Percentiles rank a stretch among this genome's conserved stretches.
Conservation (phyloP, 495 filamentous ascomycete genomes). For the Penicillium daleae region DNA sequence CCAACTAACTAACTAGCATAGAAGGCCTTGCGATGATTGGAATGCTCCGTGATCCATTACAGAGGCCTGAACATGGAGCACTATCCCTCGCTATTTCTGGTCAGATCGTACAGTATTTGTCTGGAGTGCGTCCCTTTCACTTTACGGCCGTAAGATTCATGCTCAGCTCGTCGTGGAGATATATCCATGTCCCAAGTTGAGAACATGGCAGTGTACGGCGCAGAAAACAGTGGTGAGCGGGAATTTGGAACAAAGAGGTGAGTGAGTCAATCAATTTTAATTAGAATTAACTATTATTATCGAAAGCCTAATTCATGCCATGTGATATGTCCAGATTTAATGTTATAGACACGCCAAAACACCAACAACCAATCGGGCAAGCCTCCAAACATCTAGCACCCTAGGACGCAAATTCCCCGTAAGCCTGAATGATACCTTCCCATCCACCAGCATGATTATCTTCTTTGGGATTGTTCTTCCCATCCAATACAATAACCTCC, state of each 20-base stretch:
- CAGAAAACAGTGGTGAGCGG: neutral
- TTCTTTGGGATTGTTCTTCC: constrained; percentile 37
- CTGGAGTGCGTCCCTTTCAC: no score
- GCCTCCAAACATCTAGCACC: neutral
- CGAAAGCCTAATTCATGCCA: constrained; percentile 6
- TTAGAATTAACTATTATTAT: neutral
- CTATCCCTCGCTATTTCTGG: no score
- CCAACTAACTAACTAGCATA: constrained; percentile 16
- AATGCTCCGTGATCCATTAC: neutral
- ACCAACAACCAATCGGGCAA: constrained; percentile 6
- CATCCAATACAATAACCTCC: constrained; percentile 46
- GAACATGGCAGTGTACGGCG: no score
- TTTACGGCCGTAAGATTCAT: no score
- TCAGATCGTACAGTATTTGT: no score
- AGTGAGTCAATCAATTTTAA: neutral
- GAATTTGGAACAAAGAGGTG: no score
- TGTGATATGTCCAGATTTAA: constrained; percentile 14
- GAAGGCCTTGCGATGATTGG: constrained; percentile 9
- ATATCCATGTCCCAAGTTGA: no score
- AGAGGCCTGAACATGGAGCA: neutral
- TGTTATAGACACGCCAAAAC: constrained; percentile 19
- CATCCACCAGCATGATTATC: constrained; percentile 55
- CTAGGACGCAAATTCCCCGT: constrained; percentile 31
- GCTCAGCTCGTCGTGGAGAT: no score
- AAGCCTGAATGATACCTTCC: constrained; percentile 58